Base-by-base conservation (phyloP, 805 yeast species). In the Cyberlindnera xylosilytica region DNA sequence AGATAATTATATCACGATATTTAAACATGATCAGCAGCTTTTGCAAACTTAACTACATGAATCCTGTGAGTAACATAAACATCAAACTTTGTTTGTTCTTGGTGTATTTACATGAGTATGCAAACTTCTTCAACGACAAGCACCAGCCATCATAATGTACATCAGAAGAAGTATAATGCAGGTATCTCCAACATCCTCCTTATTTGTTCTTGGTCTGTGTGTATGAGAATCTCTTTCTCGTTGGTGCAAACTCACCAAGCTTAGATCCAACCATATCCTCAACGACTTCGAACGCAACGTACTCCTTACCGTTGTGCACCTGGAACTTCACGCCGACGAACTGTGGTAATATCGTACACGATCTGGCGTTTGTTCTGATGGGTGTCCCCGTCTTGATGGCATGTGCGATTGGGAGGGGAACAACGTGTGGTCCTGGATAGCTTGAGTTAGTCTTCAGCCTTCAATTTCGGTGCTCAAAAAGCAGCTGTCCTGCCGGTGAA, bases 181-280 rank as follows among this genome's bases (percentile, higher is more conserved):
- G n/a, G n/a, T n/a, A n/a, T n/a, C n/a, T n/a, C n/a, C n/a, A n/a
- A n/a, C n/a, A n/a, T n/a, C n/a, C n/a, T n/a, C n/a, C n/a, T n/a
- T n/a, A 66, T 53, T 67, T 67, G 46, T 82, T 83, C 73, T 83
- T 83, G 26, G 89, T 79, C 64, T 76, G 85, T 39, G 89, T 85
- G 68, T 86, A 89, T 49, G 77, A 79, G 66, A 87, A 87, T 61
- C 83, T 79, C 76, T 87, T 87, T 66, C 98, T 78, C 1, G 99
- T 93, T 41, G 90, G 87, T 2, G 95, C 96, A 70, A 87, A 93
- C 64, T 91, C 97, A 2, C 99, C 99, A 42, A 93, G 69, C 62
- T 91, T 93, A 53, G 82, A 78, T 16, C 99, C 99, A 46, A 93
- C 97, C 99, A 93, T 93, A 55, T 93, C 93, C 61, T 93, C 97